Percentiles rank a stretch among this genome's conserved stretches.
These are phyloP conservation scores for Exophiala spinifera DNA, from an alignment of 2,329 filamentous ascomycete species.

Conservation along the genomic window DNA sequence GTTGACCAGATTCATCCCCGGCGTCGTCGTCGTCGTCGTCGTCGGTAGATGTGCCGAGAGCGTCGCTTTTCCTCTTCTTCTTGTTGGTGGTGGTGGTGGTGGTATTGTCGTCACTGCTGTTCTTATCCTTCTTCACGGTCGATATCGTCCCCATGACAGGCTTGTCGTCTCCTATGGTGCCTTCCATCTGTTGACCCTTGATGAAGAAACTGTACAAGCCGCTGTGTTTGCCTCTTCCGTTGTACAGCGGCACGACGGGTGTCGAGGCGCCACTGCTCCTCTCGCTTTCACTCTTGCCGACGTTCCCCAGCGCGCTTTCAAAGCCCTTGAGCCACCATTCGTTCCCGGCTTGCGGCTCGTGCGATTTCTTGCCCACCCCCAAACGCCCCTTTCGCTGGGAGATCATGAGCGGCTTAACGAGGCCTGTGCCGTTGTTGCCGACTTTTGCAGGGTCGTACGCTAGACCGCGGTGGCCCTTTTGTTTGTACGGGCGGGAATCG, in stretches of 20 bases:
- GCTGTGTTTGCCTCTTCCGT: conserved; percentile 37
- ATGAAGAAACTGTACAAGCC: conserved; percentile 82
- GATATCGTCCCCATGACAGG: conserved; percentile 30
- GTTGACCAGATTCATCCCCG: too few relatives aligned
- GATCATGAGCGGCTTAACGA: conserved; percentile 78
- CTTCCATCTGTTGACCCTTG: conserved; percentile 70
- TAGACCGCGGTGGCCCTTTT: conserved; percentile 45
- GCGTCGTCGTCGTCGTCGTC: background rate
- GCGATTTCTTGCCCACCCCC: conserved; percentile 75
- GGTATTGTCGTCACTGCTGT: too few relatives aligned
- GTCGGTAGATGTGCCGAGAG: conserved; percentile 8
- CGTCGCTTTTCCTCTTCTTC: conserved; percentile 27
- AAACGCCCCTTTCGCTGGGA: conserved; percentile 72
- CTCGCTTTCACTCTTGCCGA: conserved; percentile 54
- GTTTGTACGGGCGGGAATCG: conserved; percentile 52
- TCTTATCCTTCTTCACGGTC: too few relatives aligned
- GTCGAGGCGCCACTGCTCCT: conserved; percentile 54
- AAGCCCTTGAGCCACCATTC: conserved; percentile 98
- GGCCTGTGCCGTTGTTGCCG: conserved; percentile 57
- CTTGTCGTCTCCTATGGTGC: conserved; percentile 55
- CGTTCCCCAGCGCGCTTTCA: conserved; percentile 71
- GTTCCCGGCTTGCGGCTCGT: conserved; percentile 64
- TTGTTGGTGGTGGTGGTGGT: too few relatives aligned
- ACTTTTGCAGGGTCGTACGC: conserved; percentile 27
- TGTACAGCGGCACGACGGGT: conserved; percentile 46